These are phyloP conservation scores for Ambrosia artemisiifolia DNA, from an alignment of 129 eudicot species.

Conservation along the genomic window DNA sequence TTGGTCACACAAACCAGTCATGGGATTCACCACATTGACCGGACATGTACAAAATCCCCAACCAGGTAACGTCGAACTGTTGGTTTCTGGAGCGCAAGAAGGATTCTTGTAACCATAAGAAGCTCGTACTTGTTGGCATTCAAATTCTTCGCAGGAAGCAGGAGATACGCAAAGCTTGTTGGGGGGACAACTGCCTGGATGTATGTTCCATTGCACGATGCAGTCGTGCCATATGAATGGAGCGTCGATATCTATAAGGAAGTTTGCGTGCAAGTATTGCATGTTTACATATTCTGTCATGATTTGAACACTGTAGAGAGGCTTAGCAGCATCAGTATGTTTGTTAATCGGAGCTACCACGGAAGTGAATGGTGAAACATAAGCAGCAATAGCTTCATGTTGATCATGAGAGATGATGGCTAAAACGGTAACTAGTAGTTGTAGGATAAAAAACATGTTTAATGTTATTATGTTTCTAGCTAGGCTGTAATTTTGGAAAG, in stretches of 20 bases:
- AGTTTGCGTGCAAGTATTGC: constrained; percentile 14
- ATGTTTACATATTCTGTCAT: background rate
- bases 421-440: background rate
- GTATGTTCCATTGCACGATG: constrained; percentile 1
- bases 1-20: constrained; percentile 3
- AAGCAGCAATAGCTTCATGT: constrained; percentile 4
- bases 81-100: constrained; percentile 9
- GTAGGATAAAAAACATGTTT: background rate
- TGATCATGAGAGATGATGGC: background rate
- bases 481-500: too few species aligned
- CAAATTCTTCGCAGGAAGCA: constrained; percentile 26
- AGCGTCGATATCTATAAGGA: constrained; percentile 43
- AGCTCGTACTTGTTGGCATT: constrained; percentile 24
- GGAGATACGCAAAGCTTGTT: constrained; percentile 8
- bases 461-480: background rate
- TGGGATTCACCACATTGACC: constrained; percentile 16
- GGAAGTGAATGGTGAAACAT: constrained; percentile 16
- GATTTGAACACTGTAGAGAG: constrained; percentile 17
- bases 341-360: constrained; percentile 35
- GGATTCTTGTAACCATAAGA: constrained; percentile 20
- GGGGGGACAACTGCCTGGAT: constrained; percentile 12
- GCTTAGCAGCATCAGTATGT: constrained; percentile 25
- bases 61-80: constrained; percentile 26
- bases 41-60: constrained; percentile 20
- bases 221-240: constrained; percentile 40